A percentile compares a stretch with the other conserved stretches of the same genome.
phyloP scores from a whole-genome alignment of 352 stramenopile species.

The Pythium rishiriense region DNA sequence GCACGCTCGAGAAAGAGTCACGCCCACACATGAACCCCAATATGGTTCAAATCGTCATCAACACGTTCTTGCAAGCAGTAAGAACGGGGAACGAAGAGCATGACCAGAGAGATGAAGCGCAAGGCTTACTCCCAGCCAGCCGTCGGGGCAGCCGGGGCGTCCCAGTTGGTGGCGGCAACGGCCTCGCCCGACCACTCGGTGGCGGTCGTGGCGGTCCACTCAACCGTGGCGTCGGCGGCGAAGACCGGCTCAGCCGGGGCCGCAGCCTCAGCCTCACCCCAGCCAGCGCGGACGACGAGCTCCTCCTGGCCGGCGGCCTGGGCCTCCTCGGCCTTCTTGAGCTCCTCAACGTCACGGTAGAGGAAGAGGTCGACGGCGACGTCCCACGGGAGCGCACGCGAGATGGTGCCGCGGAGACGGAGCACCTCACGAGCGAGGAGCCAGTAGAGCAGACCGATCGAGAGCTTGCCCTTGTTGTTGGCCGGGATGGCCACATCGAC shows the following conservation, averaged over 20 bases:
- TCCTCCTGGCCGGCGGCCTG: conserved; percentile 87
- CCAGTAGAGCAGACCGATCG: conserved; percentile 99
- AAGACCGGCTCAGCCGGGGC: conserved; percentile 57
- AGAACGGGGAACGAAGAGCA: conserved; percentile 27
- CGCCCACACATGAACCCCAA: background rate
- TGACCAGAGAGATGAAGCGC: conserved; percentile 6
- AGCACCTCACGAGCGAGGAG: conserved; percentile 98
- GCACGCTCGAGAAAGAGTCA: conserved; percentile 8
- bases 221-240: conserved; percentile 44
- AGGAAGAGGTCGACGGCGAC: conserved; percentile 99
- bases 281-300: conserved; percentile 63
- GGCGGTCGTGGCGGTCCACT: conserved; percentile 61
- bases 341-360: conserved; percentile 99
- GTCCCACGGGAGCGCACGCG: conserved; percentile 94
- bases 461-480: conserved; percentile 99
- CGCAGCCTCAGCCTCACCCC: conserved; percentile 58
- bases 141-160: conserved; percentile 45
- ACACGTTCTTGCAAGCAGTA: conserved; percentile 20
- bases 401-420: conserved; percentile 96
- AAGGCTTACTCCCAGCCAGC: conserved; percentile 83
- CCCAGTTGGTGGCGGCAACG: conserved; percentile 49
- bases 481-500: conserved; percentile 99
- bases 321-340: conserved; percentile 99
- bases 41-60: conserved; percentile 21
- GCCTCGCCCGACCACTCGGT: conserved; percentile 83